Evolutionary conservation across 75 land plant species (phyloP), one percentile per base, ranked within the genome.

Genomic region (Isoetes taiwanensis): DNA sequence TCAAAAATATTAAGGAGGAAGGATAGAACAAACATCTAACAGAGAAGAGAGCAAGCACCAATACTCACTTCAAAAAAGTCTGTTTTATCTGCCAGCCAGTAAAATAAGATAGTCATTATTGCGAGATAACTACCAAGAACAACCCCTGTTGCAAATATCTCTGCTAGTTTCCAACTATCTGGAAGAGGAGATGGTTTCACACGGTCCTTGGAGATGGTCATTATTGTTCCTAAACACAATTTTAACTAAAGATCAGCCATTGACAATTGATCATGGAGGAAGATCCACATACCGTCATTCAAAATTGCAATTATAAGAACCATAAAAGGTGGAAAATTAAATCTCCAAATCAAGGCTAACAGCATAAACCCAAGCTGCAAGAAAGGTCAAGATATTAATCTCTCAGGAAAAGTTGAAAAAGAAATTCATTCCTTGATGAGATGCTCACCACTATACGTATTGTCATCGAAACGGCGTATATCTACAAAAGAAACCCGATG

Each of bases 261-360:
- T n/a, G n/a, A n/a, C n/a, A n/a, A n/a, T n/a, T n/a, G n/a, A n/a
- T n/a, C n/a, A n/a, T n/a, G n/a, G n/a, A n/a, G n/a, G 29, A 54
- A 9, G 6, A 41, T 31, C 2, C 37, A 35, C 73, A 56, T 21
- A 82, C 86, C 87, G 32, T 84, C 87, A 37, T 84, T 84, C 12
- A 80, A 50, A 10, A 84, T 74, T 56, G 87, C 87, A 59, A 84
- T 84, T 63, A 84, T 84, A 72, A 84, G 40, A 56, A 80, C 76
- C 87, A 84, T 79, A 56, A 83, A 83, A 11, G 87, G 87, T 10
- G 87, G 78, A 56, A 83, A 79, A 58, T 79, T 78, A 42, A 74
- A 84, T 41, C 75, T 69, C 87, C 87, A 84, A 34, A 80, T 80
- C 37, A 84, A 43, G 20, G 83, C 78, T 56, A 84, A 71, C n/a